Base-by-base conservation (phyloP, 768 basidiomycete species). In the Mycena belliarum region DNA sequence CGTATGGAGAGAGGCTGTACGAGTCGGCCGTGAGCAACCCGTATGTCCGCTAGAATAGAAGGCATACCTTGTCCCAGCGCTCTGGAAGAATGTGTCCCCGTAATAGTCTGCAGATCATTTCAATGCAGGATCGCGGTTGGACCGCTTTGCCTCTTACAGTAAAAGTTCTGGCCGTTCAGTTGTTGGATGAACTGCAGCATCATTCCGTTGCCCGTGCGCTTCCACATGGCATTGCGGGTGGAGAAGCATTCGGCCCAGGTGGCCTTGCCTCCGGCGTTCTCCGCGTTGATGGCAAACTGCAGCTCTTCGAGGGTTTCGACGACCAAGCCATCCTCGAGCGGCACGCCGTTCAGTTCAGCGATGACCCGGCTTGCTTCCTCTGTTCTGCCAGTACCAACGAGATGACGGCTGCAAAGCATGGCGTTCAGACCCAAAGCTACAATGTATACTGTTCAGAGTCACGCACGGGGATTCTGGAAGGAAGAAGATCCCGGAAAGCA, bases 151-250 rank as follows among this genome's bases (percentile, higher is more conserved):
- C 82, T 60, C 60, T n/a, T n/a, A 88, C 87, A 88, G 70, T 88
- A 89, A 72, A 89, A 90, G 68, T 89, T 91, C 70, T 92, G 89
- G 15, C 88, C 89, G 56, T 91, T 88, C 28, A 91, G 71, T 63
- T 91, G 89, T 63, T 91, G 89, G 50, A 92, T 83, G 66, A 91
- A 90, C 62, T 89, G 88, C 42, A 89, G 70, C 85, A 89, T 88
- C 85, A 89, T 88, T n/a, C 89, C 88, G 58, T 90, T 91, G 32
- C 76, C 68, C 15, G 89, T 91, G 52, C 90, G 79, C 70, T 85
- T 87, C 83, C 87, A 89, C 41, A 91, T 70, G 65, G 78, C 73
- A 63, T 89, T 88, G 42, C 83, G 72, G 5, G 79, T 76, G 1
- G 86, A 86, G 78, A 92, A 91, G 70, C 88, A 89, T 68, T 92